Percentiles rank a stretch among this genome's conserved stretches.
Conservation (phyloP, 2,329 filamentous ascomycete species). For the Pestalotiopsis sp. region DNA sequence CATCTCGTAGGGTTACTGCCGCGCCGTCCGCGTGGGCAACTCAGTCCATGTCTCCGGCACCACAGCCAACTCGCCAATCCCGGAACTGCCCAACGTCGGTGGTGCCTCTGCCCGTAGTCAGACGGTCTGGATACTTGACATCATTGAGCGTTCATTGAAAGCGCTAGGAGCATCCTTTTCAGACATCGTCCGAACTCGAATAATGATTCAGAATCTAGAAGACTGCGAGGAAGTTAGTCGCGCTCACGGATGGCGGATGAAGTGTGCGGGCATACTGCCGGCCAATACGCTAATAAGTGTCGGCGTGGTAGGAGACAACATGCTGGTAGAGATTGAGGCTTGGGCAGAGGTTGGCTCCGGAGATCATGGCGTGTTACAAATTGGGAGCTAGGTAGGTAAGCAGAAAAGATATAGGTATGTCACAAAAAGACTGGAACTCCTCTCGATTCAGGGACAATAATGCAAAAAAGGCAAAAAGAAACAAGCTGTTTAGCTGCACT, state of each 20-base stretch:
- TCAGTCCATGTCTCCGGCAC: conserved; percentile 32
- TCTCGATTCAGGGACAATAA: not conserved
- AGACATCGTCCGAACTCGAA: conserved; percentile 29
- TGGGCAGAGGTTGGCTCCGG: conserved; percentile 16
- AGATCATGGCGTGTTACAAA: not conserved
- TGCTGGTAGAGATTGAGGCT: conserved; percentile 25
- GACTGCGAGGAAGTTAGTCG: conserved; percentile 28
- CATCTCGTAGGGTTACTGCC: conserved; percentile 27
- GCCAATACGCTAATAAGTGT: conserved; percentile 21
- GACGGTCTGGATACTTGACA: conserved; percentile 30
- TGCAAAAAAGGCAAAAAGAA: not conserved
- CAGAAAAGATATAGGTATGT: not conserved
- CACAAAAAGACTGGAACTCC: not conserved
- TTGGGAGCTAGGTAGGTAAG: not conserved
- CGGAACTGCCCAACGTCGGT: conserved; percentile 21
- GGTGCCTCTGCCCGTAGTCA: conserved; percentile 26
- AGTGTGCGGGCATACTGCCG: conserved; percentile 24
- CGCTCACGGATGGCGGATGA: conserved; percentile 31
- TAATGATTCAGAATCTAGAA: conserved; percentile 25
- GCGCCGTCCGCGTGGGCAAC: conserved; percentile 29
- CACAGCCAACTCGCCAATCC: conserved; percentile 29
- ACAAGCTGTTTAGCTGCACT: not conserved
- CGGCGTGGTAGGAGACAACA: conserved; percentile 17
- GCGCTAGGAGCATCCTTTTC: conserved; percentile 26
- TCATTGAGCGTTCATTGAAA: conserved; percentile 27